Base-by-base conservation (phyloP, 768 basidiomycete species). In the Hemileccinum rubropunctum region DNA sequence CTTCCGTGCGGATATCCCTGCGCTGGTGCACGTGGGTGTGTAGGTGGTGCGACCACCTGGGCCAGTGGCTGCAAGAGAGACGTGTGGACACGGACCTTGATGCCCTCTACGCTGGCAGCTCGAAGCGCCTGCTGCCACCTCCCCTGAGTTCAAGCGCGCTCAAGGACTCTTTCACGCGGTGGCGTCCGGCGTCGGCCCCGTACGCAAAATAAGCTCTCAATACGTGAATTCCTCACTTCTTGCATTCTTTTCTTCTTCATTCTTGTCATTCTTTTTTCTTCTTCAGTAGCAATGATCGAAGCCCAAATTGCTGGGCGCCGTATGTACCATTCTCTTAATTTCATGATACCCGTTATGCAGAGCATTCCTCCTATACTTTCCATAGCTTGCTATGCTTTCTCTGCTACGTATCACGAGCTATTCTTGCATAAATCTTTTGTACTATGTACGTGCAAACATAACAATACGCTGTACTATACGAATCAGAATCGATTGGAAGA, bases 21-120 rank as follows among this genome's bases (percentile, higher is more conserved):
- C 46, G 51, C 6, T 62, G 62, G 62, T 62, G 59, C 56, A 52
- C 62, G 26, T 61, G 58, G 59, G 6, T 61, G 23, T 50, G 20
- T n/a, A 50, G 36, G 47, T 42, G 53, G 53, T 62, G 40, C 45
- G 48, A 46, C 35, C 15, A 17, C 46, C 32, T 56, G 17, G 15
- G 52, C 21, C 42, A 42, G 18, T 18, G 38, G 38, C n/a, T 61
- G 23, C 51, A 44, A 8, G 20, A 23, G 7, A 30, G 28, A 30
- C 9, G 28, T 8, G 28, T 9, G 9, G 28, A 30, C 11, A 12
- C 28, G 28, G 28, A 30, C 28, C 28, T 12, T 30, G 28, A 30
- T 30, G 28, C 28, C 28, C 2, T 30, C 4, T 30, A 4, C 8
- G 9, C 28, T 15, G 33, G 10, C 10, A 15, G 23, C 28, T 3